These are phyloP conservation scores for Termitomyces titanicus DNA, from an alignment of 768 basidiomycete species.

Conservation along the genomic window DNA sequence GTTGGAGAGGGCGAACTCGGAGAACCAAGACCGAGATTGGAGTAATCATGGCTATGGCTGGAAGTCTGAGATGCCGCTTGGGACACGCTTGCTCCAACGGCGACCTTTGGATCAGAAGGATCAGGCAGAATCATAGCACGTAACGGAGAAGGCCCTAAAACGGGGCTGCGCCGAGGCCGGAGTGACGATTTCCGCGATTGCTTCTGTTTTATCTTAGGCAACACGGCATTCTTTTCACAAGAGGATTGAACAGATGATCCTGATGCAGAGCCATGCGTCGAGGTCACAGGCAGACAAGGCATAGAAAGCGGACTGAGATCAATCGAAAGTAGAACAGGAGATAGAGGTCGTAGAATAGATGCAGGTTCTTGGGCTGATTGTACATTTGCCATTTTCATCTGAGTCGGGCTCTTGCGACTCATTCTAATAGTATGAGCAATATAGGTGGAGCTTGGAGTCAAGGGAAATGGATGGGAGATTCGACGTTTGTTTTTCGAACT, in stretches of 20 bases:
- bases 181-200: slow-evolving; percentile 14
- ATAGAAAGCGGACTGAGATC: slow-evolving; percentile 8
- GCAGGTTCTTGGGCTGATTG: slow-evolving; percentile 1
- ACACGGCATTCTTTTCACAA: background rate
- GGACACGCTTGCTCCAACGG: slow-evolving; percentile 1
- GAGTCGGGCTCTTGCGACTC: background rate
- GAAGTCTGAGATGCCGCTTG: slow-evolving; percentile 1
- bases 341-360: background rate
- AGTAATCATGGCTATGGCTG: slow-evolving; percentile 3
- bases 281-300: background rate
- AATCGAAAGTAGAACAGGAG: slow-evolving; percentile 6
- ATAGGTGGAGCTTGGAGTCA: slow-evolving; percentile 10
- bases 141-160: slow-evolving; percentile 43
- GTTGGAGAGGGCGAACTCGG: slow-evolving; percentile 6
- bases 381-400: background rate
- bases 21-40: slow-evolving; percentile 16
- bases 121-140: slow-evolving; percentile 41
- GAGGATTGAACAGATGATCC: background rate
- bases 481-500: slow-evolving; percentile 1
- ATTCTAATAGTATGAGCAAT: background rate
- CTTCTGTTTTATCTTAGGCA: slow-evolving; percentile 12
- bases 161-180: slow-evolving; percentile 32
- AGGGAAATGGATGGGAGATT: slow-evolving; percentile 29
- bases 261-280: background rate
- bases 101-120: slow-evolving; percentile 15